Conservation (phyloP, 495 filamentous ascomycete genomes). For the Xylona heveae region DNA sequence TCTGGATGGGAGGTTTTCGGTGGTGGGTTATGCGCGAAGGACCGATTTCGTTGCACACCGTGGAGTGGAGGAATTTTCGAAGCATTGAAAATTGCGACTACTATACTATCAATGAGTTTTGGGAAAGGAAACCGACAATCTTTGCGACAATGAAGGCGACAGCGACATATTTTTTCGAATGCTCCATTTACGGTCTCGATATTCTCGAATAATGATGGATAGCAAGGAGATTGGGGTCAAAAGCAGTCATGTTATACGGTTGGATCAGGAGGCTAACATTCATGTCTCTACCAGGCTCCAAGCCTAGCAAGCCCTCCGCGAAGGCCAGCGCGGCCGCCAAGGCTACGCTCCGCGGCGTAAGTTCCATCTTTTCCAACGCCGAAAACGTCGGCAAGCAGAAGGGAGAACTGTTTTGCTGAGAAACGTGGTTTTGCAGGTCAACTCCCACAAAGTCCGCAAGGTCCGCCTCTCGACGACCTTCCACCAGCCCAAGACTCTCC, state of each 20-base stretch:
- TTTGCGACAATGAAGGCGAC: too few species aligned
- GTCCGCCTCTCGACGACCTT: constrained; percentile 83
- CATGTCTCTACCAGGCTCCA: constrained; percentile 34
- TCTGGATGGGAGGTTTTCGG: too few species aligned
- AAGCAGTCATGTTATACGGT: background rate
- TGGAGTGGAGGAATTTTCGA: background rate
- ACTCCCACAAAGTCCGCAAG: constrained; percentile 81
- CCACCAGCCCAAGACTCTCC: constrained; percentile 89
- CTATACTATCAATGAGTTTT: background rate
- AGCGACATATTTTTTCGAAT: too few species aligned
- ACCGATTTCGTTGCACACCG: too few species aligned
- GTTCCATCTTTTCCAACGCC: constrained; percentile 5
- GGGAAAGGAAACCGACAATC: too few species aligned
- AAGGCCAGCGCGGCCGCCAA: constrained; percentile 85
- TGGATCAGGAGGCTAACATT: constrained; percentile 10
- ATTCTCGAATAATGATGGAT: background rate
- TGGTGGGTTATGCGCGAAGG: too few species aligned
- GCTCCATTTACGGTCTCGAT: too few species aligned
- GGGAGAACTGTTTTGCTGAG: constrained; percentile 1
- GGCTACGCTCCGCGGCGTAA: constrained; percentile 73
- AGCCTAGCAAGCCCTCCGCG: constrained; percentile 40
- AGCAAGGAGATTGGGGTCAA: background rate
- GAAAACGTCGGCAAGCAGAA: constrained; percentile 2
- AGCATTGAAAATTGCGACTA: background rate
- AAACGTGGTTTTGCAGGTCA: constrained; percentile 20